Percentiles rank a stretch among this genome's conserved stretches.
Conservation (phyloP, 2,329 filamentous ascomycete species). For the Botrytis fabae region DNA sequence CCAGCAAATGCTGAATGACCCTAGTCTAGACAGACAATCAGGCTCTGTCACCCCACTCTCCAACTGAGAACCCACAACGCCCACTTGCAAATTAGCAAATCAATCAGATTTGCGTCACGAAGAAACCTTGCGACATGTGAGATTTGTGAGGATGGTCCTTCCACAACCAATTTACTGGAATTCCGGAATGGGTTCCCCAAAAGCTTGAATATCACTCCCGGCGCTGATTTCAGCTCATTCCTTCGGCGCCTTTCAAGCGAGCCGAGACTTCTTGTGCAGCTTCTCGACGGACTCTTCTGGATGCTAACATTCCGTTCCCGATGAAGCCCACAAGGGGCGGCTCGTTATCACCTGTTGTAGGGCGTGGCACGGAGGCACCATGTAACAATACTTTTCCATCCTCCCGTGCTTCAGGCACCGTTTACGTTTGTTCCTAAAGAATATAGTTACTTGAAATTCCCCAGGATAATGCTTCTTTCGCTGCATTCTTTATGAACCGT, state of each 20-base stretch:
- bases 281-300: background rate
- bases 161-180: constrained; percentile 1
- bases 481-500: constrained; percentile 12
- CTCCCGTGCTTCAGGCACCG: background rate
- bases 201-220: background rate
- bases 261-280: background rate
- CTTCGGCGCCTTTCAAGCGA: background rate
- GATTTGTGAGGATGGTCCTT: background rate
- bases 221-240: background rate
- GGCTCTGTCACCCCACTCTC: background rate
- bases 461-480: background rate
- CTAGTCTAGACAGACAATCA: background rate
- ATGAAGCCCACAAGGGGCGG: background rate
- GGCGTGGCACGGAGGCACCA: background rate
- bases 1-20: background rate
- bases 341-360: background rate
- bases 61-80: background rate
- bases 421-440: background rate
- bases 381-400: background rate
- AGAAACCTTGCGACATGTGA: background rate
- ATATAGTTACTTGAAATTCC: constrained; percentile 1
- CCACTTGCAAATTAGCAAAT: background rate
- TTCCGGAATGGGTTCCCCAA: background rate
- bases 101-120: constrained; percentile 1
- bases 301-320: background rate